These are phyloP conservation scores for Coniophora puteana DNA, from an alignment of 1,284 basidiomycete genomes.

Conservation along the genomic window DNA sequence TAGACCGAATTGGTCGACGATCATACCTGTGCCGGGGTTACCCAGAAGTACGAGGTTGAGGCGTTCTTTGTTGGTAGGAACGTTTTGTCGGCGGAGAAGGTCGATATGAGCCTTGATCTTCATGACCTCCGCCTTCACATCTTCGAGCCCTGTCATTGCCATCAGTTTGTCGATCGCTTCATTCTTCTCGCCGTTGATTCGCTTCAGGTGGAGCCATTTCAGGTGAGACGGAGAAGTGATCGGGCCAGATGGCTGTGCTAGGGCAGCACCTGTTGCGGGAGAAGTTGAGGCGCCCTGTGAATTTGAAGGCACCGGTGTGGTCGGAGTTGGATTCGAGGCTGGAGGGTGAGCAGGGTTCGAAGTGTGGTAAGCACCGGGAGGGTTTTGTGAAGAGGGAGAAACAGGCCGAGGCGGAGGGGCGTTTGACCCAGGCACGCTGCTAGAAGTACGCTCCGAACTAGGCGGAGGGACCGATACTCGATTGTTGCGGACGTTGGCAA, in stretches of 20 bases:
- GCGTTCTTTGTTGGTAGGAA: conserved; percentile 44
- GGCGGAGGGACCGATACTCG: neutral
- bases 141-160: conserved; percentile 55
- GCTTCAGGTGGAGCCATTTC: conserved; percentile 50
- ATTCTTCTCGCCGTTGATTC: conserved; percentile 40
- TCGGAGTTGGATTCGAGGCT: neutral
- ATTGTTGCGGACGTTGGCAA: conserved; percentile 11
- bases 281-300: neutral
- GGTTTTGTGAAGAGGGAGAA: conserved; percentile 4
- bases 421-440: neutral
- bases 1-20: neutral
- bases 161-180: conserved; percentile 49
- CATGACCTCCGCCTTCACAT: conserved; percentile 49
- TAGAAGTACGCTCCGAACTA: neutral
- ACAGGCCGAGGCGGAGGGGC: neutral
- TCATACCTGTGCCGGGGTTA: conserved; percentile 59
- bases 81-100: conserved; percentile 39
- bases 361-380: neutral
- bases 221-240: conserved; percentile 31
- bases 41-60: conserved; percentile 55
- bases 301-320: neutral
- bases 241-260: neutral
- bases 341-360: neutral
- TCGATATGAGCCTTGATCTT: conserved; percentile 51
- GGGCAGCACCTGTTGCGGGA: neutral